Conservation (phyloP, 148 eudicot species). For the Cornus florida region DNA sequence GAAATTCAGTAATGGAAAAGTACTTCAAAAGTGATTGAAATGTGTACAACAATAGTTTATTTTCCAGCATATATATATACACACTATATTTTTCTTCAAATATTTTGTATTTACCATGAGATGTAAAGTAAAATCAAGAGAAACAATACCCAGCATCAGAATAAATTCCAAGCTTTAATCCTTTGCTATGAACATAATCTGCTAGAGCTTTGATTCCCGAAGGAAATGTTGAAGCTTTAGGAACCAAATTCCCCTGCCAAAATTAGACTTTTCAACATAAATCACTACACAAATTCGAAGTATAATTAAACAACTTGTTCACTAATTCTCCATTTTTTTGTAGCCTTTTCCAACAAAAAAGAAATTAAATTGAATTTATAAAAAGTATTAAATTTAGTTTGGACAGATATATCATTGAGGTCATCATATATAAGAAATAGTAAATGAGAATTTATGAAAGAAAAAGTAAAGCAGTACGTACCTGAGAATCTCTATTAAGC, state of each 20-base stretch:
- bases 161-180: slow-evolving; percentile 32
- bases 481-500: background rate
- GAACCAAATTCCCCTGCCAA: slow-evolving; percentile 27
- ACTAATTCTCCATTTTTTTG: no score
- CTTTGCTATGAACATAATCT: slow-evolving; percentile 31
- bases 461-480: background rate
- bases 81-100: background rate
- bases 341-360: background rate
- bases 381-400: no score
- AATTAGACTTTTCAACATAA: background rate
- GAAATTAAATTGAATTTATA: no score
- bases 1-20: background rate
- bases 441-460: no score
- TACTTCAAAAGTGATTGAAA: background rate
- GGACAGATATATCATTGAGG: no score
- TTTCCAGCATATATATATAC: background rate
- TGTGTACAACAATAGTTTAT: background rate
- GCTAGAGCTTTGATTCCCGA: slow-evolving; percentile 27
- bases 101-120: no score
- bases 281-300: no score
- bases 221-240: slow-evolving; percentile 26
- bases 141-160: slow-evolving; percentile 29
- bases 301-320: no score
- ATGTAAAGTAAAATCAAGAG: no score
- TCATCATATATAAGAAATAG: no score